These are phyloP conservation scores for Podospora didyma DNA, from an alignment of 495 filamentous ascomycete genomes.

Conservation along the genomic window DNA sequence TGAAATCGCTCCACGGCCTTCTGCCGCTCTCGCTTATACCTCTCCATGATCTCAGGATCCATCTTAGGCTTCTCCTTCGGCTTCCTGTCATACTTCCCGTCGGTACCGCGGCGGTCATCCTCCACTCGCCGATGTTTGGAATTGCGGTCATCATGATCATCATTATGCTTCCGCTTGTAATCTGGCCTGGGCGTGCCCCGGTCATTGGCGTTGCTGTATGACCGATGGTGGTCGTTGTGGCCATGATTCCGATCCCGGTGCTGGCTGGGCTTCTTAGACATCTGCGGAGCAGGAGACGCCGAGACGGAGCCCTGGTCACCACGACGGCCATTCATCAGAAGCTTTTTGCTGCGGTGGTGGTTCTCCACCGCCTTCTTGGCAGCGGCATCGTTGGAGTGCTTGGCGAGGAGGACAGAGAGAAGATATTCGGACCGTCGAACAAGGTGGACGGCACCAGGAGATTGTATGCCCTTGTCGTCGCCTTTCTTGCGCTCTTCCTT, in stretches of 20 bases:
- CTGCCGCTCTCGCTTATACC: constrained; percentile 26
- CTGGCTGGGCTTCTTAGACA: constrained; percentile 37
- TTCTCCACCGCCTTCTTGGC: constrained; percentile 83
- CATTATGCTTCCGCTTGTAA: constrained; percentile 40
- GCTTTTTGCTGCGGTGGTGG: constrained; percentile 83
- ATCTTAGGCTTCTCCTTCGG: constrained; percentile 27
- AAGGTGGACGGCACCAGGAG: constrained; percentile 92
- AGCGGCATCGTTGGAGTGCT: constrained; percentile 62
- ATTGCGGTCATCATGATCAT: constrained; percentile 32
- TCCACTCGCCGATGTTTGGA: constrained; percentile 33
- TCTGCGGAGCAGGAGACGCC: constrained; percentile 53
- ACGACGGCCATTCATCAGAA: constrained; percentile 51
- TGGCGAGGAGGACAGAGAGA: constrained; percentile 80
- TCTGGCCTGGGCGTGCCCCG: constrained; percentile 41
- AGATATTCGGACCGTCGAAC: constrained; percentile 94
- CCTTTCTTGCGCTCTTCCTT: constrained; percentile 83
- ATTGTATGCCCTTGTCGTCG: constrained; percentile 76
- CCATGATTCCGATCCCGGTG: constrained; percentile 41
- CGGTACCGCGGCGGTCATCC: constrained; percentile 18
- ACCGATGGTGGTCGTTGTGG: constrained; percentile 49
- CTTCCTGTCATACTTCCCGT: constrained; percentile 27
- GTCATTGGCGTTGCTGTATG: constrained; percentile 43
- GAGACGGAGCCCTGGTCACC: constrained; percentile 50
- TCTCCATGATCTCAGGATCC: constrained; percentile 31
- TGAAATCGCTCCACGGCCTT: constrained; percentile 33